Base-by-base conservation (phyloP, 805 yeast species). In the Martiniozyma abietophila region DNA sequence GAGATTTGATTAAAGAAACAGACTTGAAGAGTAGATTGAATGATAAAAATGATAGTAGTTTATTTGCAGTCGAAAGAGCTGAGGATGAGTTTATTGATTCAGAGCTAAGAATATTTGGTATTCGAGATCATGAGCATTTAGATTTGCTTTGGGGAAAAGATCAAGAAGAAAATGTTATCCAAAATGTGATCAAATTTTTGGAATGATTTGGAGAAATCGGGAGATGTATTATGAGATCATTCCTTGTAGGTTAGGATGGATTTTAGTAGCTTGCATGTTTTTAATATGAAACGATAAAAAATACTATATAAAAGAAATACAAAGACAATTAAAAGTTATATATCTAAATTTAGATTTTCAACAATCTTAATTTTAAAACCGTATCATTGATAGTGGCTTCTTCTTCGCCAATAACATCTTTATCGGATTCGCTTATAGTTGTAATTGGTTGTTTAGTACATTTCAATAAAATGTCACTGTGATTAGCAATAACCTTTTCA, bases 121-220 rank as follows among this genome's bases (percentile, higher is more conserved):
- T 89, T 0, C 66, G 63, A 1, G 62, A 62, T 15, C 83, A 88
- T 53, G 98, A 89, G 58, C 98, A 89, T 58, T 60, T 89, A 41
- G 98, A 92, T 53, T 69, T 89, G 42, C 62, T 89, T 9, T 89
- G 98, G 98, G 96, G 96, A n/a, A 60, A 67, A 18, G 71, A 76
- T 35, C 80, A 80, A 3, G 71, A 64, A 19, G 43, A 49, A 4
- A 49, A 63, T 35, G 77, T 75, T 4, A 59, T 69, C 30, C 51
- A 59, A 6, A 61, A 64, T 36, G 62, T 71, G 6, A 38, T 62
- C 3, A 51, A 55, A 7, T 52, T 53, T 42, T 29, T 55, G n/a
- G n/a, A n/a, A n/a, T n/a, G n/a, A n/a, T n/a, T n/a, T n/a, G n/a
- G n/a, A n/a, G n/a, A n/a, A n/a, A n/a, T n/a, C n/a, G n/a, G n/a